These are phyloP conservation scores for Globisporangium polare DNA, from an alignment of 352 stramenopile genomes.

Conservation along the genomic window DNA sequence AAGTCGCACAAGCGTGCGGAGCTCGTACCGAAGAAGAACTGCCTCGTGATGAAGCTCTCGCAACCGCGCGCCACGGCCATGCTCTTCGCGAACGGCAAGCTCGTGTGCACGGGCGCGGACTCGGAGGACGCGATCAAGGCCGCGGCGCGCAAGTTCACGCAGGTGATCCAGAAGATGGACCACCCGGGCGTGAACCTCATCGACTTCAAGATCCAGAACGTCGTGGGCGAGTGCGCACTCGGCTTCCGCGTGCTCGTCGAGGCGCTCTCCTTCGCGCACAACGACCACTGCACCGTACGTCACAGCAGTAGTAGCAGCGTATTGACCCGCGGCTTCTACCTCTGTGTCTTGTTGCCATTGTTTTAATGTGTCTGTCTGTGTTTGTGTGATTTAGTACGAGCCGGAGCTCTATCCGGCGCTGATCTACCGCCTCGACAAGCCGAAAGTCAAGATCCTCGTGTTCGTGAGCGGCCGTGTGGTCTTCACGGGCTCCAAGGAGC, in stretches of 20 bases:
- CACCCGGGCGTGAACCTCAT: slow-evolving; percentile 83
- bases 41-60: slow-evolving; percentile 77
- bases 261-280: slow-evolving; percentile 73
- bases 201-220: slow-evolving; percentile 87
- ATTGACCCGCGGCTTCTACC: background rate
- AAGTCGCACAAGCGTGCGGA: slow-evolving; percentile 76
- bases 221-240: slow-evolving; percentile 65
- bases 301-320: background rate
- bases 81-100: slow-evolving; percentile 82
- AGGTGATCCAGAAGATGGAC: slow-evolving; percentile 86
- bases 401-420: slow-evolving; percentile 98
- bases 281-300: slow-evolving; percentile 64
- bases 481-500: slow-evolving; percentile 92
- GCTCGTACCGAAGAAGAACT: slow-evolving; percentile 85
- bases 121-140: slow-evolving; percentile 74
- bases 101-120: slow-evolving; percentile 74
- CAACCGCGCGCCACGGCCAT: slow-evolving; percentile 70
- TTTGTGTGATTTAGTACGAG: slow-evolving; percentile 85
- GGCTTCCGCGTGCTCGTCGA: slow-evolving; percentile 81
- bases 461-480: slow-evolving; percentile 99
- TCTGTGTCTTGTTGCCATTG: slow-evolving; percentile 1
- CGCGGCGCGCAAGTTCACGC: slow-evolving; percentile 72
- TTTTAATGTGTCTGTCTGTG: background rate
- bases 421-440: slow-evolving; percentile 97
- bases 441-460: slow-evolving; percentile 97